Base-by-base conservation (phyloP, 2,329 filamentous ascomycete species). In the Sporothrix curviconia region DNA sequence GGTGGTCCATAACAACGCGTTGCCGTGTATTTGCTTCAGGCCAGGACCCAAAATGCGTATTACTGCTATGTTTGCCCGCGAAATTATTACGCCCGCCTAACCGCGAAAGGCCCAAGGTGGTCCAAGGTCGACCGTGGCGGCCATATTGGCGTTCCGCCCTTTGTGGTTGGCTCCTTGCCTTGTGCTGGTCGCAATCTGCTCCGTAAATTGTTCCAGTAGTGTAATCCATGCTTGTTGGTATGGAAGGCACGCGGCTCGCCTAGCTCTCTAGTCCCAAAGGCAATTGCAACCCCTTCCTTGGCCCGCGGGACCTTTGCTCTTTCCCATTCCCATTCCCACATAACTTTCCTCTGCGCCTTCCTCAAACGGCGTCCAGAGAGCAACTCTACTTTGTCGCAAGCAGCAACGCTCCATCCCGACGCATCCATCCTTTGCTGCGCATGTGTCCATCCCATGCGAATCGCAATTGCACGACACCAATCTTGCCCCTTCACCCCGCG, bases 241-340 rank as follows among this genome's bases (percentile, higher is more conserved):
- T 32, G 50, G 39, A 25, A 54, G 52, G 42, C 28, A 25, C 52
- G 52, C 52, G 52, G 52, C 52, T 55, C 52, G 36, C 37, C 34
- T 51, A 51, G 49, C 34, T 51, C 34, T 47, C 47, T 55, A 55
- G 52, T 55, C 32, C 32, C 52, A 55, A 55, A 17, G 32, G 52
- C 52, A 55, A 55, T 37, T 39, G 28, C 40, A 32, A 42, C 24
- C 50, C 39, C 17, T 53, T 42, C 17, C 36, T 42, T 42, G 24
- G 50, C n/a, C 50, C 50, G 24, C 49, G 25, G 17, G 17, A 14
- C 28, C 37, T 34, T 24, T 36, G 37, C 51, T 36, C 37, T 53
- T 53, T 30, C 52, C 25, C 30, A 25, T 36, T 25, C 51, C 24
- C 37, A 43, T 53, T 30, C 52, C 25, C 30, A 25, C 40, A 25